A percentile compares a stretch with the other conserved stretches of the same genome.
Evolutionary conservation across 1,139 yeast species (phyloP).

Genomic region (Nakaseomyces nivariensis): DNA sequence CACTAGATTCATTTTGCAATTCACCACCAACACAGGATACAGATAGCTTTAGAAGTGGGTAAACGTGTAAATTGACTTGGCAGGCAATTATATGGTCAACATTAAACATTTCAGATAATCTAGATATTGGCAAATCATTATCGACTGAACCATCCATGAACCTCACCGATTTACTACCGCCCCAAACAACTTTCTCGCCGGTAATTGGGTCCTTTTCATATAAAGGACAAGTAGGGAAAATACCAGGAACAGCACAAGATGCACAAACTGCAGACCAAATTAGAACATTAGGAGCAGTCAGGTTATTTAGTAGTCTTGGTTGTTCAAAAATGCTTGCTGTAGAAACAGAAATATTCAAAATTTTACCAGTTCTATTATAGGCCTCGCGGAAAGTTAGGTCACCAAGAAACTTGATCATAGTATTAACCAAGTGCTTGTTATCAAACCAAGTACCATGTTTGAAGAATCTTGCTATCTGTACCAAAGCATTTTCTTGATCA

Average conservation of each 20-base stretch:
- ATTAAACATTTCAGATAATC: conserved; percentile 90
- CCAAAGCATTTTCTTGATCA: conserved; percentile 35
- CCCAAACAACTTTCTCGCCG: conserved; percentile 52
- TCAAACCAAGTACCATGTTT: conserved; percentile 78
- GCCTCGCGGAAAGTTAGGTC: conserved; percentile 94
- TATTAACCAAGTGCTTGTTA: conserved; percentile 55
- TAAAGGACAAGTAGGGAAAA: conserved; percentile 77
- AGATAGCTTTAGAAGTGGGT: conserved; percentile 67
- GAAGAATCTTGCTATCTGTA: conserved; percentile 39
- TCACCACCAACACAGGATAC: conserved; percentile 61
- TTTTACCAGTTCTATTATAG: conserved; percentile 73
- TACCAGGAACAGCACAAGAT: conserved; percentile 86
- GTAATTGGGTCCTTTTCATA: conserved; percentile 75
- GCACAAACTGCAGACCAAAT: conserved; percentile 98
- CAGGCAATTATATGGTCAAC: conserved; percentile 95
- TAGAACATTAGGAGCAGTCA: conserved; percentile 90
- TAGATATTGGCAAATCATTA: conserved; percentile 79
- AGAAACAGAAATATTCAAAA: conserved; percentile 82
- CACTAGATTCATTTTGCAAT: conserved; percentile 50
- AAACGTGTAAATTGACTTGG: conserved; percentile 93
- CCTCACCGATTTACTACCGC: conserved; percentile 58
- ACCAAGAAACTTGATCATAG: conserved; percentile 73
- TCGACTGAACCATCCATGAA: conserved; percentile 96
- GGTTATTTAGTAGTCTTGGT: conserved; percentile 73
- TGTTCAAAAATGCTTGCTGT: conserved; percentile 75